Evolutionary conservation across 768 basidiomycete genomes (phyloP).

Genomic region (Lyophyllum atratum): DNA sequence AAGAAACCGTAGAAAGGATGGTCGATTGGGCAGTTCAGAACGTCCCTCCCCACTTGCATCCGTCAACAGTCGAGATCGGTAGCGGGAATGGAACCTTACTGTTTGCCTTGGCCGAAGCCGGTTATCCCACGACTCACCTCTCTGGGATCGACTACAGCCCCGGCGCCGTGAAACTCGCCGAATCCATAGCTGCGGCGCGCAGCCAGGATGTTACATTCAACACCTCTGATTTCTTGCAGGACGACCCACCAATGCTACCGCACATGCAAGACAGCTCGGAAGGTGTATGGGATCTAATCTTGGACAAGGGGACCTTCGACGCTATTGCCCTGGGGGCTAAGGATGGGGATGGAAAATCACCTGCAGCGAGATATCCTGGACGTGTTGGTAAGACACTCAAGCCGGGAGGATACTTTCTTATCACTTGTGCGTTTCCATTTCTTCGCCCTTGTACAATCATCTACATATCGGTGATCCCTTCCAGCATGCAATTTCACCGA

Average conservation of each 20-base stretch:
- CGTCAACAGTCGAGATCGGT: constrained; percentile 75
- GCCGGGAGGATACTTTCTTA: constrained; percentile 70
- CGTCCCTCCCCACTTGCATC: constrained; percentile 45
- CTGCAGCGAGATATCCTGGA: constrained; percentile 59
- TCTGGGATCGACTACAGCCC: constrained; percentile 78
- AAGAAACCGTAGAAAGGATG: constrained; percentile 77
- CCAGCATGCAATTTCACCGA: constrained; percentile 86
- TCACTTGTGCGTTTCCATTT: constrained; percentile 64
- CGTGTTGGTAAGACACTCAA: constrained; percentile 59
- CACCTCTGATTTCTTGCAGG: constrained; percentile 64
- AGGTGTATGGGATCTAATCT: constrained; percentile 66
- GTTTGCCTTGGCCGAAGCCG: constrained; percentile 68
- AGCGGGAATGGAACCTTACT: constrained; percentile 80
- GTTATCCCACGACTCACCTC: constrained; percentile 54
- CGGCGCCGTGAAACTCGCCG: constrained; percentile 67
- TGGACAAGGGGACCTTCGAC: constrained; percentile 91
- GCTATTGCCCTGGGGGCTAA: constrained; percentile 75
- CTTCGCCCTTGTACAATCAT: not conserved
- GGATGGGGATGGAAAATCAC: constrained; percentile 52
- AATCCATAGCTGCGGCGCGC: constrained; percentile 52
- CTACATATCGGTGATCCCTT: not conserved
- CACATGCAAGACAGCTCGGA: constrained; percentile 19
- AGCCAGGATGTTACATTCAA: constrained; percentile 52
- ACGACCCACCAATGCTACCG: constrained; percentile 43
- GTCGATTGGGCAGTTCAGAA: constrained; percentile 67